These are phyloP conservation scores for Sporothrix mexicana DNA, from an alignment of 2,329 filamentous ascomycete genomes.

Conservation along the genomic window DNA sequence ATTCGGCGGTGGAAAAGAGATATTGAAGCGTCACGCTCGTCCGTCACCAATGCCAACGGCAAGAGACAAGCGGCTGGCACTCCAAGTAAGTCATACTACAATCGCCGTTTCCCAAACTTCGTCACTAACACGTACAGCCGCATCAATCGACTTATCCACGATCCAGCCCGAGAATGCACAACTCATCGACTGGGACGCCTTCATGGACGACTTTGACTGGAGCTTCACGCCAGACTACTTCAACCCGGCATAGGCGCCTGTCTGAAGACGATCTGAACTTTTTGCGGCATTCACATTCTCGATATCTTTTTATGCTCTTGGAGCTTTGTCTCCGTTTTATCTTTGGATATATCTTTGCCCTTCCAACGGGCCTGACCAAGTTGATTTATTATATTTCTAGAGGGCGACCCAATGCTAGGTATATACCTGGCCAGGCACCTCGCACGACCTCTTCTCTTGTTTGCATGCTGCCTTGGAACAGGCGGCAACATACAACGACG, in stretches of 20 bases:
- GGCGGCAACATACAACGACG: constrained; percentile 5
- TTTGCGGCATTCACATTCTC: not conserved
- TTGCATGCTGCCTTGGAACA: constrained; percentile 28
- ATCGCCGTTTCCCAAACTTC: too few species aligned
- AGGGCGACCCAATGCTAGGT: not conserved
- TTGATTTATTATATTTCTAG: constrained; percentile 1
- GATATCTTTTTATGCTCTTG: constrained; percentile 5
- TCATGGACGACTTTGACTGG: constrained; percentile 60
- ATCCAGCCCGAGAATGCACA: constrained; percentile 43
- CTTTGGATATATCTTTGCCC: not conserved
- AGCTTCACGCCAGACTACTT: constrained; percentile 43
- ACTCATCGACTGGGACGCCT: constrained; percentile 57
- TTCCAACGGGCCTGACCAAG: not conserved
- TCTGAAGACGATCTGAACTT: too few species aligned
- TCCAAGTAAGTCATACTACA: constrained; percentile 32
- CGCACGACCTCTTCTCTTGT: not conserved
- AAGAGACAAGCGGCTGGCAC: constrained; percentile 31
- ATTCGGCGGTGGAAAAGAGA: constrained; percentile 54
- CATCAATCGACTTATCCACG: constrained; percentile 34
- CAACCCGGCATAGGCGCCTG: constrained; percentile 32
- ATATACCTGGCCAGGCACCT: not conserved
- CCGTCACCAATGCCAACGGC: constrained; percentile 39
- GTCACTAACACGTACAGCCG: not conserved
- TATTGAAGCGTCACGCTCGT: constrained; percentile 49
- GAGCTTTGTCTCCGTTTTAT: not conserved